A percentile compares a stretch with the other conserved stretches of the same genome.
These are phyloP conservation scores for Moringa oleifera DNA, from an alignment of 345 rosid genomes.

Conservation along the genomic window DNA sequence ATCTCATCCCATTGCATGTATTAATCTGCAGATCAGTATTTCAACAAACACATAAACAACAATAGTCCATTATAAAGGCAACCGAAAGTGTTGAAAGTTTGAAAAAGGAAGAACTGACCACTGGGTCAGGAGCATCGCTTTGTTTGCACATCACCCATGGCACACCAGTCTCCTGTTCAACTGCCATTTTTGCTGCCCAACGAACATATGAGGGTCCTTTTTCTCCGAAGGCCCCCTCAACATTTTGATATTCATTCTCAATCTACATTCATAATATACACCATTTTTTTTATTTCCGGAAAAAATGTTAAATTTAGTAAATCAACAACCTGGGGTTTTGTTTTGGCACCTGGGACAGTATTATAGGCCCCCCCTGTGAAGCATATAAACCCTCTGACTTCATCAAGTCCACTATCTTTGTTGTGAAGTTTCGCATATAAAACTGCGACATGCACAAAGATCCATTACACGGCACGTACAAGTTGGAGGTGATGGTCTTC, in stretches of 20 bases:
- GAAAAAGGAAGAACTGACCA: slow-evolving; percentile 34
- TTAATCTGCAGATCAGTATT: slow-evolving; percentile 47
- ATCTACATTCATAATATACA: slow-evolving; percentile 32
- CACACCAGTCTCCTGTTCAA: slow-evolving; percentile 66
- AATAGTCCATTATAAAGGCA: neutral
- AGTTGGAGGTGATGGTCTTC: too few species aligned
- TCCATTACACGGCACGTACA: neutral
- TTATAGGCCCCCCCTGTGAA: slow-evolving; percentile 95
- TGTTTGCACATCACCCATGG: slow-evolving; percentile 99
- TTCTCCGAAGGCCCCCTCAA: slow-evolving; percentile 47
- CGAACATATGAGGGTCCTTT: slow-evolving; percentile 52
- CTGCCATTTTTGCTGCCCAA: slow-evolving; percentile 87
- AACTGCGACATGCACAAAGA: slow-evolving; percentile 21
- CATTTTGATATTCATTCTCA: slow-evolving; percentile 76
- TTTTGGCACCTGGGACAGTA: slow-evolving; percentile 70
- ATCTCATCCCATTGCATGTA: slow-evolving; percentile 79
- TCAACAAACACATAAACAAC: too few species aligned
- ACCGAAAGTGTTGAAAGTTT: too few species aligned
- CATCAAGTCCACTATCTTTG: slow-evolving; percentile 69
- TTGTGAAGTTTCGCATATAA: slow-evolving; percentile 66
- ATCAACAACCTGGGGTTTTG: neutral
- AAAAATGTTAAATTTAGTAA: too few species aligned
- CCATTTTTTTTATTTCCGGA: too few species aligned
- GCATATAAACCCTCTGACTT: slow-evolving; percentile 72
- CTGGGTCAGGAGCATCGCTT: slow-evolving; percentile 83